Base-by-base conservation (phyloP, 2,329 filamentous ascomycete genomes). In the Diaporthe velutina region DNA sequence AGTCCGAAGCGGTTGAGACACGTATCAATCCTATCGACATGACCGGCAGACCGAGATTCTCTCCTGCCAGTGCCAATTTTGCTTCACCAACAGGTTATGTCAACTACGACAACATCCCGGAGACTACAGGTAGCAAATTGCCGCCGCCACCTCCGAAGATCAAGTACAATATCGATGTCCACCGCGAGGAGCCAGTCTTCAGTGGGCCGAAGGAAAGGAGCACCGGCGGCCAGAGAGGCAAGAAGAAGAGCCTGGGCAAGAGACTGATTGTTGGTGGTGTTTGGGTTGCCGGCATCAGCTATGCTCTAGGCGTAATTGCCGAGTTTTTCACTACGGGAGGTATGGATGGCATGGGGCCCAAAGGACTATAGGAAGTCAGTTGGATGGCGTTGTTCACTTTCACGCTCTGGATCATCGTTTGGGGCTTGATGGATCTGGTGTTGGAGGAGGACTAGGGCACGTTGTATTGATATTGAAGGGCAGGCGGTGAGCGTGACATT, bases 31-130 rank as follows among this genome's bases (percentile, higher is more conserved):
- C 92, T 0, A 90, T 93, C 71, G 88, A 90, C 78, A 86, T 88
- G 85, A 89, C 87, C 79, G 86, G 86, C 61, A 83, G 81, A 72
- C 79, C 83, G 5, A 64, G 60, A 5, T 78, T 81, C 6, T 80
- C 82, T 4, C 82, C 85, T 3, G 83, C 85, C 9, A 88, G 89
- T 7, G 90, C 90, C 6, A 88, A 89, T 70, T 93, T 91, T 79
- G 90, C 90, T 25, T 91, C 89, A 45, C 91, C 91, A 1, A 93
- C 91, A 1, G 91, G 91, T 0, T 93, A 91, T 78, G 89, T 93
- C 57, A 92, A 92, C 77, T 90, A 92, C 77, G 89, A 92, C 75
- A 75, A 82, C 57, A 84, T 81, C 50, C 79, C 77, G 58, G 81
- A 82, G 10, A 81, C 79, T 22, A 77, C 80, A 19, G 78, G 79